Conservation (phyloP, 2,329 filamentous ascomycete genomes). For the Xylariaceae sp. region DNA sequence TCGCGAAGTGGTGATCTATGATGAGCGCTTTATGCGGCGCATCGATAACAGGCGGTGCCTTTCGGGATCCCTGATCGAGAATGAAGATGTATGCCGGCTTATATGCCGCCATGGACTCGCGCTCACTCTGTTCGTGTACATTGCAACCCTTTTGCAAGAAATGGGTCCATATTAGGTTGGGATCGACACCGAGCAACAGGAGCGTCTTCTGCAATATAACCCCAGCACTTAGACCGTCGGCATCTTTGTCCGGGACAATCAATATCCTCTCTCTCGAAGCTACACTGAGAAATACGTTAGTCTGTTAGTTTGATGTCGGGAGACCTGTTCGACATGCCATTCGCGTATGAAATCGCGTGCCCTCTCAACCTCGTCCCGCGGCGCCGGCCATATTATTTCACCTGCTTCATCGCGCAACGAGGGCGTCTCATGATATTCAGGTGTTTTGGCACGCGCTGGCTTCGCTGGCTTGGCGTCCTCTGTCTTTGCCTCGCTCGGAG, state of each 20-base stretch:
- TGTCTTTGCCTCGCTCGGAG: conserved; percentile 25
- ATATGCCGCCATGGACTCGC: conserved; percentile 44
- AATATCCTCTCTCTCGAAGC: conserved; percentile 46
- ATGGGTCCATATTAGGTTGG: conserved; percentile 51
- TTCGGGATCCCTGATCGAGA: conserved; percentile 59
- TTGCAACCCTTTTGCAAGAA: conserved; percentile 55
- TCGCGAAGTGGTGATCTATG: conserved; percentile 61
- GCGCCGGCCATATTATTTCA: conserved; percentile 56
- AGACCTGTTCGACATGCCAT: conserved; percentile 40
- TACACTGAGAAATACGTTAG: conserved; percentile 37
- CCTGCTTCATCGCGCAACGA: conserved; percentile 40
- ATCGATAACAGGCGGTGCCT: conserved; percentile 49
- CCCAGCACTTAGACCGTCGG: conserved; percentile 60
- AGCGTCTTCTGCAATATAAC: conserved; percentile 58
- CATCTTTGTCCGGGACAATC: conserved; percentile 65
- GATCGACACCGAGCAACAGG: conserved; percentile 50
- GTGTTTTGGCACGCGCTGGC: conserved; percentile 15
- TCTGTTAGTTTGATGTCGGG: not conserved
- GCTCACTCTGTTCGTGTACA: conserved; percentile 51
- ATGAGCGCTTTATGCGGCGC: conserved; percentile 47
- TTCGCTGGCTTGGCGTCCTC: conserved; percentile 29
- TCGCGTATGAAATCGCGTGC: conserved; percentile 53
- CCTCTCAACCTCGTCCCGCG: conserved; percentile 46
- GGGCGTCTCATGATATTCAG: conserved; percentile 42
- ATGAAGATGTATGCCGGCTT: conserved; percentile 56